Evolutionary conservation across 1,139 yeast species (phyloP), one percentile per base, ranked within the genome.

Genomic region (Suhomyces bokatorum): DNA sequence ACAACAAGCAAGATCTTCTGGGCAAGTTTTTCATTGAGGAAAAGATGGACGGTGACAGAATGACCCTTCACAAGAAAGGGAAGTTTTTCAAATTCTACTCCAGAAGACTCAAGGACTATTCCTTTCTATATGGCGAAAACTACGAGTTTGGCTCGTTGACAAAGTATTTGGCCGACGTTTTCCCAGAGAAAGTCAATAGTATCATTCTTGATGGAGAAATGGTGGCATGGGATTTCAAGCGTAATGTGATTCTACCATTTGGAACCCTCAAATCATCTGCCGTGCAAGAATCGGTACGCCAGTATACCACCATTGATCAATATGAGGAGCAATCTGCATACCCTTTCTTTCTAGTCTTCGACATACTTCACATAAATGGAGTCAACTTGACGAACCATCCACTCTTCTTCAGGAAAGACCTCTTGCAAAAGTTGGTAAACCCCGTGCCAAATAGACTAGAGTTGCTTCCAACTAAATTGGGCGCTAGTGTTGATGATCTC

Each of bases 1-100:
- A 58, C 45, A 48, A 52, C 3, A 32, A 40, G 2, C 41, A 50
- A 37, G 44, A 48, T 1, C 41, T 64, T 9, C 49, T 57, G 14
- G 55, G 59, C 38, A 78, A 77, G 30, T 89, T 89, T 57, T 78
- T 75, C 45, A 81, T 93, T 22, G 98, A 93, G 57, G 97, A 93
- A 60, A 93, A 93, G 60, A 77, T 90, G 70, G 98, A 93, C 63
- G 99, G 99, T 3, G 98, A 91, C 60, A 67, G 99, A 51, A 81
- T 88, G 60, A 83, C 87, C 42, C 53, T 90, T 32, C 98, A 93
- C 60, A 69, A 77, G 64, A 52, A 60, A 13, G 77, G 80, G 1
- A 54, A 62, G 5, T 59, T 64, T 4, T 79, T 85, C 56, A 76
- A 75, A 48, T 90, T 80, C 64, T 85, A 67, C 56, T 81, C 90